Evolutionary conservation across 2,329 filamentous ascomycete genomes (phyloP).

Genomic region (Penicillium sumatraense): DNA sequence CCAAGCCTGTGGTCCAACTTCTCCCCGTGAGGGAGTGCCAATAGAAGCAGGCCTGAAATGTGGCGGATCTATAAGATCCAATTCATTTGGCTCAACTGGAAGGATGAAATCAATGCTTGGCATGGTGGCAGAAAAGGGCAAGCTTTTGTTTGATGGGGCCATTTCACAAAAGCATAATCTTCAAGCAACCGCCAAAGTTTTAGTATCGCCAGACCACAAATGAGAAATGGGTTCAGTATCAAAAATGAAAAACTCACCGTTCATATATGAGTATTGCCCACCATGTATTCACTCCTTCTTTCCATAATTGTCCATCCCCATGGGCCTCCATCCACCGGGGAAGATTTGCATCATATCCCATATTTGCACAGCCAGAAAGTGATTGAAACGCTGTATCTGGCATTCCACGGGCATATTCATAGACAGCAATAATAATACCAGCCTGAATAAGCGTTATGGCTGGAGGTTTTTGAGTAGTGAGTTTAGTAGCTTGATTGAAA

Average conservation of each 20-base stretch:
- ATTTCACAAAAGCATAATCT: slow-evolving; percentile 5
- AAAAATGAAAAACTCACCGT: background rate
- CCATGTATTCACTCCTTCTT: slow-evolving; percentile 7
- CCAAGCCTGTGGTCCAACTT: slow-evolving; percentile 1
- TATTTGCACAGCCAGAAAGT: background rate
- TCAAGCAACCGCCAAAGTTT: background rate
- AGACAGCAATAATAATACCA: background rate
- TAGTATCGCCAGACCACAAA: background rate
- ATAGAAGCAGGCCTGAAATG: background rate
- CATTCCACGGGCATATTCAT: slow-evolving; percentile 7
- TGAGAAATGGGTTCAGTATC: background rate
- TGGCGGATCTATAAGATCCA: background rate
- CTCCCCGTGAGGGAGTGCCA: background rate
- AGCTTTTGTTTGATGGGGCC: background rate
- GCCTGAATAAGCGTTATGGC: slow-evolving; percentile 4
- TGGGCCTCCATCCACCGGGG: background rate
- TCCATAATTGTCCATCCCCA: background rate
- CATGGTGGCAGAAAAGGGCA: slow-evolving; percentile 3
- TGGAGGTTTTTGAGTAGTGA: background rate
- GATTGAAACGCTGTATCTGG: background rate
- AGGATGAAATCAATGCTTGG: background rate
- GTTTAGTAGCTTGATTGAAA: background rate
- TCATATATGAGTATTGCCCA: slow-evolving; percentile 8
- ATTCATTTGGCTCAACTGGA: background rate
- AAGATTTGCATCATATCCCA: slow-evolving; percentile 5